phyloP scores from a whole-genome alignment of 2,329 filamentous ascomycete species.

The Curvularia eragrostidis region DNA sequence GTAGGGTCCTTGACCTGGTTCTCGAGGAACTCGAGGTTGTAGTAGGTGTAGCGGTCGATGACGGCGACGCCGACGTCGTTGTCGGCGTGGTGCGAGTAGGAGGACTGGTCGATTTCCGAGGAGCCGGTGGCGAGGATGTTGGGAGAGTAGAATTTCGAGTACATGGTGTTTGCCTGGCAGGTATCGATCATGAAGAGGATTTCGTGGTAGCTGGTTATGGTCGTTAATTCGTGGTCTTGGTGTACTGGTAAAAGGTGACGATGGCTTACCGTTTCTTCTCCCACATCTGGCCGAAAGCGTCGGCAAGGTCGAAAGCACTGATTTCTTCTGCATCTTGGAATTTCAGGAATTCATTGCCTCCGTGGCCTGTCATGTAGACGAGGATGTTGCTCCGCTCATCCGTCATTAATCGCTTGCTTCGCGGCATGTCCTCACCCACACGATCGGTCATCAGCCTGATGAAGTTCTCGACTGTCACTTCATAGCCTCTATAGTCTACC shows the following conservation, averaged over 20 bases:
- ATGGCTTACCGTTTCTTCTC: conserved; percentile 85
- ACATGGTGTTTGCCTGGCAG: conserved; percentile 99
- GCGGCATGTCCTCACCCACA: conserved; percentile 90
- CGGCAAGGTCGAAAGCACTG: conserved; percentile 90
- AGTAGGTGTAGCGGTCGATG: conserved; percentile 98
- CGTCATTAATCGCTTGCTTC: conserved; percentile 90
- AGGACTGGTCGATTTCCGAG: conserved; percentile 92
- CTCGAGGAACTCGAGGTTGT: conserved; percentile 96
- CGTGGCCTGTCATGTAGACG: conserved; percentile 99
- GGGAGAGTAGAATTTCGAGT: conserved; percentile 95
- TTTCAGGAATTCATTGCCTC: conserved; percentile 96
- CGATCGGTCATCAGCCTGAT: conserved; percentile 94
- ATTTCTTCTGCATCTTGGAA: conserved; percentile 99
- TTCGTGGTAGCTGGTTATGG: conserved; percentile 77
- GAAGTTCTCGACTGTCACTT: conserved; percentile 99
- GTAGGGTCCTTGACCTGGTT: conserved; percentile 84
- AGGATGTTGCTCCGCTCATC: conserved; percentile 96
- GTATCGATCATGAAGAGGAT: conserved; percentile 99
- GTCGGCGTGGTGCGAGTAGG: conserved; percentile 96
- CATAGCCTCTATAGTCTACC: conserved; percentile 97
- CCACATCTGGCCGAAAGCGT: conserved; percentile 99
- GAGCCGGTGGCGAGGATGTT: conserved; percentile 99
- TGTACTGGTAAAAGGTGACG: background rate
- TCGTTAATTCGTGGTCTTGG: conserved; percentile 1
- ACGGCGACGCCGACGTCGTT: conserved; percentile 98